Conservation (phyloP, 1,284 basidiomycete genomes). For the Rhodotorula sp. region DNA sequence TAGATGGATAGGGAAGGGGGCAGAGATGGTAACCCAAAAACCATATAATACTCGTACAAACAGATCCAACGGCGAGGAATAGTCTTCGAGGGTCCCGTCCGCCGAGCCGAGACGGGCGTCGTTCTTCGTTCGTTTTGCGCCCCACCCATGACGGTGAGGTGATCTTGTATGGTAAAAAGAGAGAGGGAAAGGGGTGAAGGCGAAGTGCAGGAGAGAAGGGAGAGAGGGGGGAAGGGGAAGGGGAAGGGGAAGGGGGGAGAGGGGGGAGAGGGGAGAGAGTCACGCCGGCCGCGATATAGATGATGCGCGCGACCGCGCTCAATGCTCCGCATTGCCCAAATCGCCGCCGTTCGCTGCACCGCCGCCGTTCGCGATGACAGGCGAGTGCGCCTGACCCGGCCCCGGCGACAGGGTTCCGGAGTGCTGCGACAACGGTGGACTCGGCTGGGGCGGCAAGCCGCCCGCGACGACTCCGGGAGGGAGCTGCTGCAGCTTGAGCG, state of each 20-base stretch:
- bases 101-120: neutral
- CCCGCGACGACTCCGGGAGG: neutral
- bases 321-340: neutral
- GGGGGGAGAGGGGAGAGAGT: neutral
- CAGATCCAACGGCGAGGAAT: neutral
- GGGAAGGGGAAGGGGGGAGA: neutral
- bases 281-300: neutral
- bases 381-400: neutral
- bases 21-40: neutral
- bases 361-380: neutral
- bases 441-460: neutral
- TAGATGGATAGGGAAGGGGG: too few relatives aligned
- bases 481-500: neutral
- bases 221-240: neutral
- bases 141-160: neutral
- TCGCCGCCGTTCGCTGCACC: neutral
- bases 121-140: neutral
- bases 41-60: neutral
- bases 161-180: neutral
- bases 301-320: too few relatives aligned
- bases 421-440: slow-evolving; percentile 5
- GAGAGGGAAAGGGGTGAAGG: neutral
- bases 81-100: neutral
- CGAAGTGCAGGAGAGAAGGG: too few relatives aligned
- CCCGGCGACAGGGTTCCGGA: neutral